Evolutionary conservation across 2,329 filamentous ascomycete species (phyloP), one percentile per base, ranked within the genome.

Genomic region (Ilyonectria destructans): DNA sequence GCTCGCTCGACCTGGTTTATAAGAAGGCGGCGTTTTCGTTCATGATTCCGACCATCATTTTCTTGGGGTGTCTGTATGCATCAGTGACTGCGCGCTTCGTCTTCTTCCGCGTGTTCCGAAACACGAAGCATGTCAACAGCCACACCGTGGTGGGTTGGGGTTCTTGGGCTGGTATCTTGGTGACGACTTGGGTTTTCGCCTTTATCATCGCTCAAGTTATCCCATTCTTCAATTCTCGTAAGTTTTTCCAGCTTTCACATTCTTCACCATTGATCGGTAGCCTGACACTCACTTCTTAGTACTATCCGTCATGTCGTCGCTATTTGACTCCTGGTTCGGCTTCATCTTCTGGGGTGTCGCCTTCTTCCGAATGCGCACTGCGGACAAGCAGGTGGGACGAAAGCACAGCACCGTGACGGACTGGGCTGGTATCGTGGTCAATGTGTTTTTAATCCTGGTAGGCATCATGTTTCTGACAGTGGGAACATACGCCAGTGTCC

Each of bases 311-410:
- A 93, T 95, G 91, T 93, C 91, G n/a, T 94, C 94, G 4, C 88
- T 97, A 1, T 97, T 97, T 78, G 94, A 97, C 82, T 96, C 93
- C 61, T 96, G 95, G 86, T 96, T 96, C 76, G 95, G 95, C 26
- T 98, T 97, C 85, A 97, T 97, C 77, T 98, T 97, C 85, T 98
- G 93, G 93, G 93, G 92, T 13, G 88, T 94, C 1, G 93, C 93
- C 1, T 96, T 94, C 77, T 88, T 95, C 77, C 88, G 92, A 63
- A 93, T 96, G 92, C 87, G 92, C 55, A 83, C 83, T 21, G 91
- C 88, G 1, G 91, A 93, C 7, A 77, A 86, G 2, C 82, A 84
- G 1, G 85, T 88, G 35, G 85, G 87, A 58, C 86, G 84, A 69
- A 83, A 82, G 1, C 84, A 88, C 37, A 89, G 87, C 55, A 75